Evolutionary conservation across 441 rosid genomes (phyloP), one percentile per base, ranked within the genome.

Genomic region (Pelargonium myrrhifolium): DNA sequence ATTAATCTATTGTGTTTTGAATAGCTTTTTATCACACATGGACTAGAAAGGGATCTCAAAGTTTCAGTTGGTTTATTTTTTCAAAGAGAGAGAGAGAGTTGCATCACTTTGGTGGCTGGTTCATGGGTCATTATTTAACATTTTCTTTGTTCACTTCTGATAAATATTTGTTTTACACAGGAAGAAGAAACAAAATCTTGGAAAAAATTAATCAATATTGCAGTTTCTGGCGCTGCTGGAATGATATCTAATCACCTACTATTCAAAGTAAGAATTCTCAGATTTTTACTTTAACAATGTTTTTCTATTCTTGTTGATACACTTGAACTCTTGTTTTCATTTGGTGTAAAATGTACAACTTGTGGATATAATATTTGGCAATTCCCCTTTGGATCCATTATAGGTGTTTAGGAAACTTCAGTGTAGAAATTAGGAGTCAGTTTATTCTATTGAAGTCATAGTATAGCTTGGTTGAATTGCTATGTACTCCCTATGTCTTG

Each of bases 181-280:
- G 97, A 91, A 72, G 97, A 93, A 60, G 83, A 89, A 82, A 91
- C 99, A 71, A 88, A 78, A 80, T 73, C 93, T 68, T 93, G 97
- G 99, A 89, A 91, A 82, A 93, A 89, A 80, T 31, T 84, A 51
- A 82, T 93, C 45, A 88, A 81, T 67, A 77, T 93, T 42, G 85
- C 93, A 10, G 96, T 93, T 14, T 93, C 99, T 31, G 97, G 97
- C 60, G 96, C 96, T 65, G 96, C 99, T 68, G 99, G 99, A 26
- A 89, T 86, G 93, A 93, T 93, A 20, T 82, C 99, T 24, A 91
- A 93, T 71, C 97, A 93, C 74, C 86, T 93, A 65, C 95, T 93
- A 67, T 93, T 90, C 88, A 93, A 93, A 80, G 99, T 91, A 84
- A n/a, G 75, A 55, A 6, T 53, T 74, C 24, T 4, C 26, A 20